Conservation (phyloP, 495 filamentous ascomycete species). For the Xylaria nigripes region DNA sequence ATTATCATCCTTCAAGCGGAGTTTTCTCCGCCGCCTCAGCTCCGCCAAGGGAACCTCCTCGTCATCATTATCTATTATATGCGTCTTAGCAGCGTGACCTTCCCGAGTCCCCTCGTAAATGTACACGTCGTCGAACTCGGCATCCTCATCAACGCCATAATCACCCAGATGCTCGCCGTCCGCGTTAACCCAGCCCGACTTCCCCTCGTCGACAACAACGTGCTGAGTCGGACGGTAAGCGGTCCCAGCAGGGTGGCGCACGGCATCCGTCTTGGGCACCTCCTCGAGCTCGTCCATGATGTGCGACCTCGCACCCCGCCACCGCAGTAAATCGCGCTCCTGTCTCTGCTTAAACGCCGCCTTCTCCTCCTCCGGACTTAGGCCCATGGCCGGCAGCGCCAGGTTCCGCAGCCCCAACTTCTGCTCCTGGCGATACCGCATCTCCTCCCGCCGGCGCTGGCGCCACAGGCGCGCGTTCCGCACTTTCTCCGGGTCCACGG, state of each 20-base stretch:
- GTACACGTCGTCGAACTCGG: constrained; percentile 55
- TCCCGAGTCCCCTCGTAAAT: neutral
- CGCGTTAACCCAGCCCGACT: constrained; percentile 68
- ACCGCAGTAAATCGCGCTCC: constrained; percentile 19
- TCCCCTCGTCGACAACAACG: constrained; percentile 34
- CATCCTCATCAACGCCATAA: constrained; percentile 84
- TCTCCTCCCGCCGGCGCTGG: constrained; percentile 22
- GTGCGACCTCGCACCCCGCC: constrained; percentile 16
- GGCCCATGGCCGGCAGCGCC: neutral
- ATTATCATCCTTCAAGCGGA: constrained; percentile 20
- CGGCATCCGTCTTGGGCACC: constrained; percentile 22
- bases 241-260: neutral
- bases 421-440: constrained; percentile 51
- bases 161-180: constrained; percentile 82
- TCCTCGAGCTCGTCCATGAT: constrained; percentile 37
- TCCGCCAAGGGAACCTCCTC: constrained; percentile 75
- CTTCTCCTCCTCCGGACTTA: constrained; percentile 41
- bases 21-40: constrained; percentile 46
- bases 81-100: neutral
- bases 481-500: constrained; percentile 79
- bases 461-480: constrained; percentile 35
- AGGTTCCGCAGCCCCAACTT: constrained; percentile 20
- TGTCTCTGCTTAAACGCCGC: constrained; percentile 29
- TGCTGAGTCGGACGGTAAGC: neutral
- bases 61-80: constrained; percentile 29